These are phyloP conservation scores for Gnomoniopsis sp. DNA, from an alignment of 2,329 filamentous ascomycete species.

Conservation along the genomic window DNA sequence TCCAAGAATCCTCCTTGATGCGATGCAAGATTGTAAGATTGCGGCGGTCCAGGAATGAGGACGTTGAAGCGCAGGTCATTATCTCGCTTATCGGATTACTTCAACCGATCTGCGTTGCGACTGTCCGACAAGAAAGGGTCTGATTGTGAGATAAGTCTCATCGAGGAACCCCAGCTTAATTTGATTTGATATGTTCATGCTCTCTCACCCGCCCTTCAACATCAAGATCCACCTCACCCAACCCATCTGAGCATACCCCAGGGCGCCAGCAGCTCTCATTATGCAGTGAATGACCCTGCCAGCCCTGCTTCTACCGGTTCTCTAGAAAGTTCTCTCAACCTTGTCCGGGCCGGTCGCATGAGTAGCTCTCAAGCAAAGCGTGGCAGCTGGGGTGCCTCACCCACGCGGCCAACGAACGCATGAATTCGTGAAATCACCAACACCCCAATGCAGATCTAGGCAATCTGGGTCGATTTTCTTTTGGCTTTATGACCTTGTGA, in stretches of 20 bases:
- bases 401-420: constrained; percentile 5
- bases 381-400: not conserved
- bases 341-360: not conserved
- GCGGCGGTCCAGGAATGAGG: no score
- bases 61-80: no score
- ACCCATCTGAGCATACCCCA: not conserved
- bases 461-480: constrained; percentile 2
- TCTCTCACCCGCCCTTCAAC: not conserved
- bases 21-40: no score
- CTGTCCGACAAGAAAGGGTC: not conserved
- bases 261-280: not conserved
- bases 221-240: not conserved
- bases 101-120: not conserved
- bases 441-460: not conserved
- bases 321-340: not conserved
- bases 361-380: not conserved
- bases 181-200: constrained; percentile 17
- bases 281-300: not conserved
- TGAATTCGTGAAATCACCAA: constrained; percentile 10
- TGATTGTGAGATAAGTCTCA: not conserved
- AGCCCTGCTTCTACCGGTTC: not conserved
- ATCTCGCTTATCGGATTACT: no score
- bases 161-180: not conserved
- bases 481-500: not conserved
- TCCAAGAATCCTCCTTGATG: no score